A percentile compares a stretch with the other conserved stretches of the same genome.
phyloP scores from a whole-genome alignment of 257 asterid species.

The Solanum peruvianum region DNA sequence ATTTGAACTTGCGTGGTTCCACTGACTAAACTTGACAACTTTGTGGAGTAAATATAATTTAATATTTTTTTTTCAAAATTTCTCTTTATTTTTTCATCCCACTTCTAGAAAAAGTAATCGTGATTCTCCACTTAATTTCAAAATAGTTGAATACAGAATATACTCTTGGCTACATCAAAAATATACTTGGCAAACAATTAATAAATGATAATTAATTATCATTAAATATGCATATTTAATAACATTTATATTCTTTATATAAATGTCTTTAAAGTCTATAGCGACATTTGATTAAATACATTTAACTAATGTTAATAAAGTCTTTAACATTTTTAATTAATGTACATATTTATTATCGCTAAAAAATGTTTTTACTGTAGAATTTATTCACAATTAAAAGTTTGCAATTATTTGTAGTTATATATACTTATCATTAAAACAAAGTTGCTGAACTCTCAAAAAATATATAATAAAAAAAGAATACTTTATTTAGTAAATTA shows the following conservation, averaged over 20 bases:
- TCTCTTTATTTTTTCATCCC: background rate
- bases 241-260: too few relatives aligned
- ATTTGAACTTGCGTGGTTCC: background rate
- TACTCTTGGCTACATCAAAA: background rate
- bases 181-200: too few relatives aligned
- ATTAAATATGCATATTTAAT: too few relatives aligned
- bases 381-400: too few relatives aligned
- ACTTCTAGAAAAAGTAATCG: background rate
- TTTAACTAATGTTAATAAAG: too few relatives aligned
- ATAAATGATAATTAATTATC: background rate
- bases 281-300: too few relatives aligned
- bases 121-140: background rate
- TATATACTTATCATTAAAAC: background rate
- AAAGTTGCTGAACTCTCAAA: background rate
- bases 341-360: too few relatives aligned
- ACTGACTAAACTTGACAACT: background rate
- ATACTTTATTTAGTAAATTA: background rate
- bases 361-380: too few relatives aligned
- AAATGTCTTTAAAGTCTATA: background rate
- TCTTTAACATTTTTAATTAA: rapidly evolving
- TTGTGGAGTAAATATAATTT: background rate
- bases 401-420: too few relatives aligned
- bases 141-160: background rate
- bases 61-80: background rate
- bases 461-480: too few relatives aligned